These are phyloP conservation scores for Suillus paluster DNA, from an alignment of 768 basidiomycete species.

Conservation along the genomic window DNA sequence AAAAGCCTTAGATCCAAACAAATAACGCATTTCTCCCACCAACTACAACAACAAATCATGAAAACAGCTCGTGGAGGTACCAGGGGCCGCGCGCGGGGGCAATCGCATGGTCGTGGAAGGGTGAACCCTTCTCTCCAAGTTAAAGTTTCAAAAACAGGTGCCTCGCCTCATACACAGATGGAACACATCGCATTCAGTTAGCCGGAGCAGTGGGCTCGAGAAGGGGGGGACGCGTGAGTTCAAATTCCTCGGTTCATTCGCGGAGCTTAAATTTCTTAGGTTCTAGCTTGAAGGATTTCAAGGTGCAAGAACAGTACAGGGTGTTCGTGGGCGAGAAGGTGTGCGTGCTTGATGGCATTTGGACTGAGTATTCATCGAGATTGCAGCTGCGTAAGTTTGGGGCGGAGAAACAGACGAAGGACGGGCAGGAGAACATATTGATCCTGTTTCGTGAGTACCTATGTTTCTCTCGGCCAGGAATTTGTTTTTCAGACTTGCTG, in stretches of 20 bases:
- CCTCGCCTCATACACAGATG: slow-evolving; percentile 43
- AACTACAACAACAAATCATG: not conserved
- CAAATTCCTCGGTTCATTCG: not conserved
- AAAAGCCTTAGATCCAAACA: slow-evolving; percentile 4
- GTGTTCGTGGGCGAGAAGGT: slow-evolving; percentile 70
- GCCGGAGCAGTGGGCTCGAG: slow-evolving; percentile 76
- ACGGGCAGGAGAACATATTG: slow-evolving; percentile 68
- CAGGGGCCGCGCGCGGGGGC: not conserved
- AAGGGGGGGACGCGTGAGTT: slow-evolving; percentile 78
- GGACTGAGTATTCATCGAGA: slow-evolving; percentile 42
- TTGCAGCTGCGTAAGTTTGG: slow-evolving; percentile 11
- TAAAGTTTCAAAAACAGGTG: not conserved
- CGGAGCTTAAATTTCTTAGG: slow-evolving; percentile 26
- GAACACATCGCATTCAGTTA: slow-evolving; percentile 72
- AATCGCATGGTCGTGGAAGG: not conserved
- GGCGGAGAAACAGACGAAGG: slow-evolving; percentile 40
- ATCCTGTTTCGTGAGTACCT: slow-evolving; percentile 71
- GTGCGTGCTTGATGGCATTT: slow-evolving; percentile 52
- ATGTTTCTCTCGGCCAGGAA: not conserved
- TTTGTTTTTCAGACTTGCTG: slow-evolving; percentile 11
- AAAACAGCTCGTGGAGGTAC: not conserved
- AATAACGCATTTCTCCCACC: not conserved
- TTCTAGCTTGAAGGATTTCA: slow-evolving; percentile 60
- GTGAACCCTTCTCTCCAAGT: not conserved
- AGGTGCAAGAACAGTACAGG: slow-evolving; percentile 70